Base-by-base conservation (phyloP, 2,329 filamentous ascomycete species). In the Neurospora sp. region DNA sequence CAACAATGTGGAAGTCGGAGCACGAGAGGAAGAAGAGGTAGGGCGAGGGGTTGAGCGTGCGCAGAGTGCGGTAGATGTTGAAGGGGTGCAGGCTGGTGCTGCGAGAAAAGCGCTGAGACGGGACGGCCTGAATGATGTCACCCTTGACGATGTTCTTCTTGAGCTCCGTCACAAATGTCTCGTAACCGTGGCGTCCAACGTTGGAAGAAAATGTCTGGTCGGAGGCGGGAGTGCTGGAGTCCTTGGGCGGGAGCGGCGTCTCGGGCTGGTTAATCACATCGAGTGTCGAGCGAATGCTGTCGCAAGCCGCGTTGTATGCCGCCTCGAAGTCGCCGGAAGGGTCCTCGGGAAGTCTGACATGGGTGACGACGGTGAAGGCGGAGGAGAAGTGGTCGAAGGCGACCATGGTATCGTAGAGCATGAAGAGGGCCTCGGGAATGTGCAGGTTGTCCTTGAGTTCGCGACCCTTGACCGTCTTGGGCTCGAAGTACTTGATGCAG, bases 21-120 rank as follows among this genome's bases (percentile, higher is more conserved):
- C 95, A 98, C 79, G 96, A 89, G 72, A 99, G 88, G 82, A 94
- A 99, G 84, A 99, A 99, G 41, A 99, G 88, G 81, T 99, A 99
- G 0, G 96, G 96, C 8, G 93, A 97, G 0, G 96, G 96, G 79
- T 99, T 99, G 77, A 98, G 92, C n/a, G 93, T 97, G 72, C 96
- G 92, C 43, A 99, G 86, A 79, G 97, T 93, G 69, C 95, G 89
- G 85, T 98, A 99, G 76, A 99, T 92, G 83, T 98, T 99, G 86
- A 98, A 99, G 0, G 96, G 95, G 80, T 99, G 96, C 62, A 99
- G 84, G 69, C 88, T 89, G 2, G 96, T 99, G 15, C 94, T 94
- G 37, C 95, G 88, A 8, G 94, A 90, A 78, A 98, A 92, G 68
- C 96, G 89, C 82, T 99, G 96, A 57, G 93, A 97, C 1, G 96